These are phyloP conservation scores for Alternaria brassicae DNA, from an alignment of 2,329 filamentous ascomycete species.

Conservation along the genomic window DNA sequence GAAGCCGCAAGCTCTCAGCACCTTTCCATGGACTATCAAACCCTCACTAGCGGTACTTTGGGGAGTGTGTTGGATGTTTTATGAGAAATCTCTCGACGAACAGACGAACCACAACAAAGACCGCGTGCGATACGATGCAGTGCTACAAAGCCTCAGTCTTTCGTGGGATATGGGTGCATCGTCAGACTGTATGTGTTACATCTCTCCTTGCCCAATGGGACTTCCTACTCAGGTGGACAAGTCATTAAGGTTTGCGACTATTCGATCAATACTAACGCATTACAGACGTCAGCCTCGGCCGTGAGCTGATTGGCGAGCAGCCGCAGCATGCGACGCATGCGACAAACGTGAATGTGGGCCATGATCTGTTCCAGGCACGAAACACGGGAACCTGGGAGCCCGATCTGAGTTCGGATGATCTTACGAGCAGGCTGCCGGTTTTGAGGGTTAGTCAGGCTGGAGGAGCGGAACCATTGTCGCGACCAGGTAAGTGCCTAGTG, in stretches of 20 bases:
- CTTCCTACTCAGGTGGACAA: background rate
- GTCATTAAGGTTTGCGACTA: background rate
- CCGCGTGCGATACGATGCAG: constrained; percentile 31
- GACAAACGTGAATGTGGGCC: constrained; percentile 28
- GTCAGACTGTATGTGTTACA: constrained; percentile 46
- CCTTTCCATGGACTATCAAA: constrained; percentile 56
- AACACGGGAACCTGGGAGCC: constrained; percentile 39
- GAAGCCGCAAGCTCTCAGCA: constrained; percentile 50
- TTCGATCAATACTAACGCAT: constrained; percentile 14
- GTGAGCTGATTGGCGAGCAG: constrained; percentile 38
- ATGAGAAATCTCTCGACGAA: constrained; percentile 23
- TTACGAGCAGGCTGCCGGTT: constrained; percentile 29
- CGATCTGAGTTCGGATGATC: constrained; percentile 23
- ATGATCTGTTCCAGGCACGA: constrained; percentile 40
- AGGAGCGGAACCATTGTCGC: constrained; percentile 23
- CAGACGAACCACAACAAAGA: constrained; percentile 13
- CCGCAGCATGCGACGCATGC: constrained; percentile 37
- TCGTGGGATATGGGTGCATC: constrained; percentile 39
- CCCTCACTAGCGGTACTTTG: constrained; percentile 54
- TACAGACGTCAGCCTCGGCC: constrained; percentile 44
- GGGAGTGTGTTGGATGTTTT: constrained; percentile 55
- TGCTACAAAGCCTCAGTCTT: constrained; percentile 39
- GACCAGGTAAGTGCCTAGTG: constrained; percentile 29
- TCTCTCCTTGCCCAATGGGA: constrained; percentile 15
- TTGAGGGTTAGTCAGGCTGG: constrained; percentile 24